phyloP scores from a whole-genome alignment of 306 rosid genomes.

The Erythrophleum fordii region DNA sequence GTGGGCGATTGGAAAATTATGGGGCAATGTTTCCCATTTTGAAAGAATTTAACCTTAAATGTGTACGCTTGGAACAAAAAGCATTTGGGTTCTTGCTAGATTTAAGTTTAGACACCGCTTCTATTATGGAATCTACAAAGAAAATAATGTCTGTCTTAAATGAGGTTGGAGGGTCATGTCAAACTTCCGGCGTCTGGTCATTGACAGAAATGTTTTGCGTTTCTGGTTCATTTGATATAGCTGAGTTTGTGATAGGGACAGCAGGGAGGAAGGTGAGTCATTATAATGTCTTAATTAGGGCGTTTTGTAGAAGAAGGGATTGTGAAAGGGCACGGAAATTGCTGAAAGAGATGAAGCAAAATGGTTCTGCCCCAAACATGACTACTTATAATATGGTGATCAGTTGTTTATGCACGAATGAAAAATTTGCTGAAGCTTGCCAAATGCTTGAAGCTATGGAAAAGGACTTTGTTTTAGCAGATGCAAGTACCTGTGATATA shows the following conservation, averaged over 20 bases:
- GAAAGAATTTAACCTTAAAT: slow-evolving; percentile 41
- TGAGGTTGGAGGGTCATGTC: slow-evolving; percentile 66
- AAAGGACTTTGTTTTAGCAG: slow-evolving; percentile 45
- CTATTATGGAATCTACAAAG: slow-evolving; percentile 40
- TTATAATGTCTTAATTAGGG: slow-evolving; percentile 61
- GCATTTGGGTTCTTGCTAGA: slow-evolving; percentile 67
- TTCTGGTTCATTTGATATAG: slow-evolving; percentile 54
- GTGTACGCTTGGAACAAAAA: slow-evolving; percentile 36
- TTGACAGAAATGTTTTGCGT: slow-evolving; percentile 62
- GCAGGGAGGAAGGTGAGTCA: slow-evolving; percentile 44
- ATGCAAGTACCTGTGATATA: slow-evolving; percentile 58
- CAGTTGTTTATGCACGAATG: slow-evolving; percentile 58
- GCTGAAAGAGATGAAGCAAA: slow-evolving; percentile 60
- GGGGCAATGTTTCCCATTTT: slow-evolving; percentile 58
- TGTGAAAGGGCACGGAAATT: slow-evolving; percentile 53
- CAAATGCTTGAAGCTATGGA: slow-evolving; percentile 54
- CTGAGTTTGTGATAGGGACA: slow-evolving; percentile 54
- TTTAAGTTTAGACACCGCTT: slow-evolving; percentile 41
- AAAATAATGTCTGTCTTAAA: slow-evolving; percentile 53
- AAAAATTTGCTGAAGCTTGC: slow-evolving; percentile 51
- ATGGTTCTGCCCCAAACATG: slow-evolving; percentile 46
- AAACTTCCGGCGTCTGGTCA: slow-evolving; percentile 56
- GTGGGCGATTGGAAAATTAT: slow-evolving; percentile 64
- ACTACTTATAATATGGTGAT: slow-evolving; percentile 53
- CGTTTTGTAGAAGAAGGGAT: slow-evolving; percentile 56